Base-by-base conservation (phyloP, 2,329 filamentous ascomycete genomes). In the Neonectria coccinea region DNA sequence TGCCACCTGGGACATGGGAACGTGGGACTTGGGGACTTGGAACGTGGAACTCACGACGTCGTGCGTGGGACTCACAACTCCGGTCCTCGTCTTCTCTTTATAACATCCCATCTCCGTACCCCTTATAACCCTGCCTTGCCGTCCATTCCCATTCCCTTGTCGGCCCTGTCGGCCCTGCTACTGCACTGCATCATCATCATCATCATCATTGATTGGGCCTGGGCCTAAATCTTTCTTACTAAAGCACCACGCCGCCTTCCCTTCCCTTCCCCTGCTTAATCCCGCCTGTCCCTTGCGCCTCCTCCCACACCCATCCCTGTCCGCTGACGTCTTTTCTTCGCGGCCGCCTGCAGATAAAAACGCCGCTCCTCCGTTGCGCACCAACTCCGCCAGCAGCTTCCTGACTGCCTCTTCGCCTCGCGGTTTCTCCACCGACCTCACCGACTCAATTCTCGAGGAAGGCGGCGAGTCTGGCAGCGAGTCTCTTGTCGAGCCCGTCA, bases 381-480 rank as follows among this genome's bases (percentile, higher is more conserved):
- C 67, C 56, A 69, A 62, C 39, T 68, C 67, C 8, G 44, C 64
- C 45, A 72, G 59, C 70, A 78, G 70, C 64, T 74, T 72, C 65
- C 58, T 64, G 36, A 56, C 65, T 42, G 78, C 80, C 44, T 82
- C 80, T 9, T 83, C 83, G 22, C 81, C 83, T 14, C 82, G 80
- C 59, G 82, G 84, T 48, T 82, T 80, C 68, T 79, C 84, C 56
- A 81, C 83, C 69, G 85, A 87, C 56, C 77, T 86, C 10, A 78
- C 81, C 67, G 82, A 79, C 66, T 82, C 86, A 59, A 88, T 89
- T 65, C 81, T 83, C 56, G 78, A 80, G 67, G 86, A 89, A 78
- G 83, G 83, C 75, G 86, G 86, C 77, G 88, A 89, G 74, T 88
- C 86, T 9, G 84, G 85, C 67, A 88, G 84, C 76, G 87, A 89